Base-by-base conservation (phyloP, 371 early-diverging fungal genomes). In the Mucor irregularis region DNA sequence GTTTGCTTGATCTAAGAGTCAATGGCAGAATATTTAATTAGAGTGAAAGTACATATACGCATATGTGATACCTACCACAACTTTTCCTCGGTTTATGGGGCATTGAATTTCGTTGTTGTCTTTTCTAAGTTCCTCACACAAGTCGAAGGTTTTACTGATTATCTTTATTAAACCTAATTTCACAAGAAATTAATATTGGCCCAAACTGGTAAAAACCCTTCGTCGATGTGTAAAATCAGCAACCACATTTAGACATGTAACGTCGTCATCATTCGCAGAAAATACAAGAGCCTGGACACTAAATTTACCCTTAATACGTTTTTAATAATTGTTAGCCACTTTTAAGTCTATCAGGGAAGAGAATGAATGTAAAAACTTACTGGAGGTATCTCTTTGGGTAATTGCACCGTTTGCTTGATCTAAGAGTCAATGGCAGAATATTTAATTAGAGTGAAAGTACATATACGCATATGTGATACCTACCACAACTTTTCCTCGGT, bases 361-460 rank as follows among this genome's bases (percentile, higher is more conserved):
- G n/a, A 42, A 24, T 25, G 13, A 21, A 10, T 42, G 19, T 11
- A 24, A 42, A 22, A 9, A 56, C 53, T 57, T 49, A 64, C 64
- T 42, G 8, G 52, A 4, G 64, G 64, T n/a, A 58, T 49, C 42
- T 64, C 64, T 50, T 58, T 64, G 4, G 64, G 64, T 16, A 64
- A 54, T 39, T 49, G 49, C 29, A 64, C 30, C 17, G 49, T 54
- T 58, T 64, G 64, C 9, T 42, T 49, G 13, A 64, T 24, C 64
- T 64, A 49, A n/a, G n/a, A n/a, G n/a, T n/a, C 14, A 48, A 22
- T 39, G 24, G 10, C 43, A 24, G 9, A 42, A 34, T 8, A 10
- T 14, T 28, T 34, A 49, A 29, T 4, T 13, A 3, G 9, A 17
- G 7, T 52, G 29, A 21, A 16, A 30, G 9, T 31, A 29, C 3